phyloP scores from a whole-genome alignment of 2,329 filamentous ascomycete species.

The Colletotrichum echinochloae region DNA sequence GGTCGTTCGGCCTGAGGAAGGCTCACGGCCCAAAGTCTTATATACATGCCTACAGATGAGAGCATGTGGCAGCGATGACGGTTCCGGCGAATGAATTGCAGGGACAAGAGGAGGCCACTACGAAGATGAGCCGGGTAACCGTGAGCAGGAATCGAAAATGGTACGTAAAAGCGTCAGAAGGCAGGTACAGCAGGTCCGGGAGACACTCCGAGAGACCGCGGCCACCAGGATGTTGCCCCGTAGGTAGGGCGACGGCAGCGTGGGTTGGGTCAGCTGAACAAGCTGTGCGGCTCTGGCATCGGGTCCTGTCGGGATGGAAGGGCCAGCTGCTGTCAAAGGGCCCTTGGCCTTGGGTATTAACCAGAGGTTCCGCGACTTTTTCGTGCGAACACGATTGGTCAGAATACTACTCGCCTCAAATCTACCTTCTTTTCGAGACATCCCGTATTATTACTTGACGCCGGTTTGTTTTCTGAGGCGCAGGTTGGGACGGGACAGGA shows the following conservation, averaged over 20 bases:
- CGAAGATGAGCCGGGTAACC: constrained; percentile 39
- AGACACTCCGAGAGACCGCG: constrained; percentile 29
- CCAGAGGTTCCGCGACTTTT: constrained; percentile 24
- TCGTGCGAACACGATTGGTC: constrained; percentile 28
- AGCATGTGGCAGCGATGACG: background rate
- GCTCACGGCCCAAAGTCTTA: constrained; percentile 26
- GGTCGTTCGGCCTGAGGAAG: constrained; percentile 22
- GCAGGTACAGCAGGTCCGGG: background rate
- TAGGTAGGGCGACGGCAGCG: background rate
- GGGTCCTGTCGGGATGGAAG: constrained; percentile 31
- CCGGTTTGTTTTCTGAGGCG: background rate
- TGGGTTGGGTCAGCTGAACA: constrained; percentile 14
- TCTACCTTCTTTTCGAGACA: background rate
- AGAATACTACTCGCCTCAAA: background rate
- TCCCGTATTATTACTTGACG: background rate
- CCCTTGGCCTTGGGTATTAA: background rate
- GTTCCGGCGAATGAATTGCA: constrained; percentile 11
- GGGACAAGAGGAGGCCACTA: constrained; percentile 13
- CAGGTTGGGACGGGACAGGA: background rate
- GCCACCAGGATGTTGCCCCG: background rate
- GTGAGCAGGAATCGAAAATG: background rate
- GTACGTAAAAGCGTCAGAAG: constrained; percentile 2
- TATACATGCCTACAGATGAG: constrained; percentile 26
- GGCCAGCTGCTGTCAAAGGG: background rate
- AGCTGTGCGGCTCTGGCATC: constrained; percentile 31